Evolutionary conservation across 23 red algal species (phyloP).

Genomic region (Gracilaria gracilis): DNA sequence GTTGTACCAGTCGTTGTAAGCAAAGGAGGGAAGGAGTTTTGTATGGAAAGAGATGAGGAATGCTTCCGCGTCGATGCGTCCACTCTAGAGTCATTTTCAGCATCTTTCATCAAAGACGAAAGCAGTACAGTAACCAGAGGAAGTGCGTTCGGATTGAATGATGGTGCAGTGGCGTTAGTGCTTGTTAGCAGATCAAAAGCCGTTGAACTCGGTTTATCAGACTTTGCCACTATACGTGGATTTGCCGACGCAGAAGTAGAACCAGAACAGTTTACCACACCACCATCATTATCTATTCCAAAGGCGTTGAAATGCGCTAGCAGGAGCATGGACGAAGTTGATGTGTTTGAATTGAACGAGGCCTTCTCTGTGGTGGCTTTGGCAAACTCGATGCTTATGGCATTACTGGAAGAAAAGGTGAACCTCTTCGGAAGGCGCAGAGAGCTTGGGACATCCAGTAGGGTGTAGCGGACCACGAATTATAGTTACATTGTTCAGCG

Average conservation of each 20-base stretch:
- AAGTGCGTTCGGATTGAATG: too few species aligned
- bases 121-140: too few species aligned
- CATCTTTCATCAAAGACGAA: conserved; percentile 70
- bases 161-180: too few species aligned
- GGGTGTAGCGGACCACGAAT: conserved; percentile 90
- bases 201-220: conserved; percentile 49
- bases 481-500: conserved; percentile 82
- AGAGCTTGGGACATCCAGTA: conserved; percentile 89
- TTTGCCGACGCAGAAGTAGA: conserved; percentile 85
- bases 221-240: conserved; percentile 63
- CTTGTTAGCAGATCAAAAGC: too few species aligned
- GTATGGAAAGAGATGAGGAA: conserved; percentile 75
- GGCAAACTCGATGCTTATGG: conserved; percentile 63
- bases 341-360: conserved; percentile 97
- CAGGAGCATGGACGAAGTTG: conserved; percentile 70
- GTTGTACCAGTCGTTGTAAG: conserved; percentile 70
- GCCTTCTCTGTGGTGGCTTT: conserved; percentile 89
- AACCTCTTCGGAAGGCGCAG: conserved; percentile 92
- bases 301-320: conserved; percentile 69
- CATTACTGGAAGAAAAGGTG: conserved; percentile 49
- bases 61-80: conserved; percentile 35
- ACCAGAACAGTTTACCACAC: conserved; percentile 84
- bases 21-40: conserved; percentile 30
- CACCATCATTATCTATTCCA: conserved; percentile 84
- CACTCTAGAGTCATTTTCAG: conserved; percentile 6